Conservation (phyloP, 192 early-diverging fungal species). For the Backusella sp. region DNA sequence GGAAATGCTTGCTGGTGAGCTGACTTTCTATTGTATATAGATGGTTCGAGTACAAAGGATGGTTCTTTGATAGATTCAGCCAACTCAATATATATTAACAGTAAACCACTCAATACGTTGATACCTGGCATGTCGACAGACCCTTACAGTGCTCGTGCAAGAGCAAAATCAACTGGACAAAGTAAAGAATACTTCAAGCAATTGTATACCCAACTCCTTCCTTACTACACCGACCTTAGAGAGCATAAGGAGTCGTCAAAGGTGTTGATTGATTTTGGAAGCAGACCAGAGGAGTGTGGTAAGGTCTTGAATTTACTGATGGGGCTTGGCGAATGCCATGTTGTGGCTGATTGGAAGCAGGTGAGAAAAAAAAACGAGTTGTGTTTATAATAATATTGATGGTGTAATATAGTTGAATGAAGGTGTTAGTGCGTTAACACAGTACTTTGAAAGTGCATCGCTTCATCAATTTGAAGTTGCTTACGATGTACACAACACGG, state of each 20-base stretch:
- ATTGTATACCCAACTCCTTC: constrained; percentile 58
- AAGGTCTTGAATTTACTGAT: constrained; percentile 56
- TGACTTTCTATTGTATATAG: constrained; percentile 3
- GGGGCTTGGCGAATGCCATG: constrained; percentile 50
- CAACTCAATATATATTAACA: constrained; percentile 29
- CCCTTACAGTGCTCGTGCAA: constrained; percentile 44
- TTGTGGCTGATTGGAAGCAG: constrained; percentile 57
- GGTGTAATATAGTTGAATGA: constrained; percentile 44
- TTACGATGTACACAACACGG: constrained; percentile 61
- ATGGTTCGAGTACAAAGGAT: constrained; percentile 1
- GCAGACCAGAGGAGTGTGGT: constrained; percentile 60
- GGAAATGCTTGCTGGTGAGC: not conserved
- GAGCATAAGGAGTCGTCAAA: constrained; percentile 60
- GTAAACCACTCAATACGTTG: constrained; percentile 32
- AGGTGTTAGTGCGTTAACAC: constrained; percentile 61
- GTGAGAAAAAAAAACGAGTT: constrained; percentile 37
- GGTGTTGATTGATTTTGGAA: constrained; percentile 66
- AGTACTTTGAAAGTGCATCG: constrained; percentile 76
- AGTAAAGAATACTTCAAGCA: constrained; percentile 61
- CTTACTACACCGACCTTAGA: constrained; percentile 73
- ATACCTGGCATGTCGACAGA: constrained; percentile 49
- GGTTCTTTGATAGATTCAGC: constrained; percentile 14
- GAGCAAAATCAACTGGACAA: constrained; percentile 46
- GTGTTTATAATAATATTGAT: not conserved
- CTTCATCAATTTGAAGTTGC: constrained; percentile 78